A percentile compares a stretch with the other conserved stretches of the same genome.
Evolutionary conservation across 257 asterid species (phyloP).

Genomic region (Cordia subcordata): DNA sequence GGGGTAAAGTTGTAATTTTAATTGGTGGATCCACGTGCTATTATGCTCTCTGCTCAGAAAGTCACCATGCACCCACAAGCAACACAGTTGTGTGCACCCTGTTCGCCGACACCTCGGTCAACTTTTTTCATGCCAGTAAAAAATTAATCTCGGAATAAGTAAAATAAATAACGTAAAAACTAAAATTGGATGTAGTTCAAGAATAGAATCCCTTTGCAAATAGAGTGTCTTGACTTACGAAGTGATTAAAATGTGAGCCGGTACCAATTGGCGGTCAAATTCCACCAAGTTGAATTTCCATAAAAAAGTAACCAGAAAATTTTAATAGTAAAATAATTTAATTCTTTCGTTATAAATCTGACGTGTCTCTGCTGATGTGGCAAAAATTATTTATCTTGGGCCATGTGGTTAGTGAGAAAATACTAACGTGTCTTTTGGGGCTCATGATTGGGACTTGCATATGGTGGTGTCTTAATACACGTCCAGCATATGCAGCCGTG

Average conservation of each 20-base stretch:
- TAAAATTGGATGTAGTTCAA: too few relatives aligned
- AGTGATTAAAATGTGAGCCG: too few relatives aligned
- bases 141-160: too few relatives aligned
- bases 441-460: conserved; percentile 17
- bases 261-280: too few relatives aligned
- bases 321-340: too few relatives aligned
- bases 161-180: too few relatives aligned
- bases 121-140: too few relatives aligned
- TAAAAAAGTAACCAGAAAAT: too few relatives aligned
- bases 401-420: conserved; percentile 49
- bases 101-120: conserved; percentile 42
- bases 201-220: too few relatives aligned
- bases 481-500: background rate
- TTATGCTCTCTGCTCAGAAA: conserved; percentile 25
- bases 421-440: conserved; percentile 17
- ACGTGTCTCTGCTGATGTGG: conserved; percentile 27
- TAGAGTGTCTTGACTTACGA: too few relatives aligned
- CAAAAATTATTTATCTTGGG: background rate
- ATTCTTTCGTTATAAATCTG: too few relatives aligned
- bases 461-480: background rate
- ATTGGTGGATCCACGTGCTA: conserved; percentile 27
- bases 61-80: background rate
- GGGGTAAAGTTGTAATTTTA: conserved; percentile 22
- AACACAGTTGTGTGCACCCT: background rate
- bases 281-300: too few relatives aligned